phyloP scores from a whole-genome alignment of 768 basidiomycete species.

The Nevesoporus exiguus region DNA sequence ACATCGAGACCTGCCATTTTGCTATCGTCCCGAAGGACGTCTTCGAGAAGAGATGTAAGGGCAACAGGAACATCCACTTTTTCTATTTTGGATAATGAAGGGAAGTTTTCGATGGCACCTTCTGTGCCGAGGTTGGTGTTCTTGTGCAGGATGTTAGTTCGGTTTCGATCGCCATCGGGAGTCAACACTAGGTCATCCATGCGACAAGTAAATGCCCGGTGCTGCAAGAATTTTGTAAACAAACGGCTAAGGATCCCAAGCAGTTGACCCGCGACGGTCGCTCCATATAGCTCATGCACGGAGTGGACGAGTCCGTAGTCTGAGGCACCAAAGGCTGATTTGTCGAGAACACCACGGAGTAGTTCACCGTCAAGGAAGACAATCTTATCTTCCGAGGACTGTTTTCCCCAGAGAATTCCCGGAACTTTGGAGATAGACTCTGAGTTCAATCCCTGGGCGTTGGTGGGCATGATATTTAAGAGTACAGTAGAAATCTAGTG shows the following conservation, averaged over 20 bases:
- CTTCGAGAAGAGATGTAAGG: constrained; percentile 72
- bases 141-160: constrained; percentile 62
- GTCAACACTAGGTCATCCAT: constrained; percentile 98
- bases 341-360: constrained; percentile 91
- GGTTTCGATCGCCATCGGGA: constrained; percentile 66
- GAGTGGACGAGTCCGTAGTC: constrained; percentile 97
- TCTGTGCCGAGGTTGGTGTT: constrained; percentile 76
- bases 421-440: constrained; percentile 87
- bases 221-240: constrained; percentile 96
- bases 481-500: constrained; percentile 88
- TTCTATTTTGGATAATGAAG: constrained; percentile 55
- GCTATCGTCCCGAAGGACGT: constrained; percentile 89
- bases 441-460: constrained; percentile 79
- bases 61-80: constrained; percentile 52
- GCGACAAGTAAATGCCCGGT: constrained; percentile 95
- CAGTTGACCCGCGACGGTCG: constrained; percentile 83
- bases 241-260: constrained; percentile 90
- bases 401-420: constrained; percentile 77
- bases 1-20: constrained; percentile 98
- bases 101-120: constrained; percentile 89
- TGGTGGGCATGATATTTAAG: constrained; percentile 82
- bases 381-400: constrained; percentile 80
- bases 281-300: constrained; percentile 91
- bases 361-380: constrained; percentile 91
- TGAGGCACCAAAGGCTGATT: constrained; percentile 94